phyloP scores from a whole-genome alignment of 352 stramenopile species.

The Phytophthora niederhauseri region DNA sequence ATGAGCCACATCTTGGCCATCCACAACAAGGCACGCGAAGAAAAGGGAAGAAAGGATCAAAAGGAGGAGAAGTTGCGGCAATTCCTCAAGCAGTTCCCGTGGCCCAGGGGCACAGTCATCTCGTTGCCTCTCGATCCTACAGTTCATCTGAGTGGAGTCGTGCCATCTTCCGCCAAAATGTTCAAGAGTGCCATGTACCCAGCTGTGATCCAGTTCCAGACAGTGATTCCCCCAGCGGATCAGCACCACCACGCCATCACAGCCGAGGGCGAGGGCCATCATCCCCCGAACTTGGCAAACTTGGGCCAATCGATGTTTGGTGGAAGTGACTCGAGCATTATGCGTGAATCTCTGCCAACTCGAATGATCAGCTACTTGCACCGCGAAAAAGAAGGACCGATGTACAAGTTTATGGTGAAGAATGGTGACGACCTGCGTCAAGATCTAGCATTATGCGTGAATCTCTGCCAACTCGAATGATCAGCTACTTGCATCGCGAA shows the following conservation, averaged over 20 bases:
- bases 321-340: constrained; percentile 54
- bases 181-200: constrained; percentile 99
- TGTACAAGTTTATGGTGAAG: constrained; percentile 99
- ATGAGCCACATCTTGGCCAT: constrained; percentile 94
- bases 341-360: constrained; percentile 76
- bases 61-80: constrained; percentile 96
- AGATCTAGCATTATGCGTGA: constrained; percentile 86
- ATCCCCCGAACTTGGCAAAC: constrained; percentile 36
- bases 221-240: constrained; percentile 59
- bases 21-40: constrained; percentile 92
- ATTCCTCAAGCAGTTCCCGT: constrained; percentile 88
- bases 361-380: constrained; percentile 82
- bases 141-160: constrained; percentile 89
- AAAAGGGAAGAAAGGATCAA: constrained; percentile 95
- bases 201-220: constrained; percentile 96
- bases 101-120: constrained; percentile 79
- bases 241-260: constrained; percentile 33
- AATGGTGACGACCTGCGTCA: constrained; percentile 99
- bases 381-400: constrained; percentile 80
- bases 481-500: constrained; percentile 78
- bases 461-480: constrained; percentile 76
- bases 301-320: constrained; percentile 60
- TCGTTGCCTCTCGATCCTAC: constrained; percentile 89
- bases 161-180: constrained; percentile 93
- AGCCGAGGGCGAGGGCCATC: constrained; percentile 25